Percentiles rank a stretch among this genome's conserved stretches.
Conservation (phyloP, 495 filamentous ascomycete genomes). For the Pyrenopolyporus hunteri region DNA sequence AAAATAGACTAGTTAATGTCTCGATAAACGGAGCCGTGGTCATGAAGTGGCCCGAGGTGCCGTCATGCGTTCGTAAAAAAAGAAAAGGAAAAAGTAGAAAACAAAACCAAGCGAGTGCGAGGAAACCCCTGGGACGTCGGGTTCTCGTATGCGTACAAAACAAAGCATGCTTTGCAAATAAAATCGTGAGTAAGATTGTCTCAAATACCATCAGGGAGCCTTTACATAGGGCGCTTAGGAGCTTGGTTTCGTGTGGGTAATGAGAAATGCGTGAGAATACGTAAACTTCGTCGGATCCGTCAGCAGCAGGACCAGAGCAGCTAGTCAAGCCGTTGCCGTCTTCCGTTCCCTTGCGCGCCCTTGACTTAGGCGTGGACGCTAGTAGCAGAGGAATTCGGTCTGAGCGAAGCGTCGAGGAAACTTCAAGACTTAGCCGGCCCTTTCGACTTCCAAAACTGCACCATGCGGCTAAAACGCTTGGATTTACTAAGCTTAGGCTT, state of each 20-base stretch:
- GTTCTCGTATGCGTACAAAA: slow-evolving; percentile 33
- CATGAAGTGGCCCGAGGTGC: slow-evolving; percentile 35
- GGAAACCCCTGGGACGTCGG: slow-evolving; percentile 19
- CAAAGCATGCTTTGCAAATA: slow-evolving; percentile 18
- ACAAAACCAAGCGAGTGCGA: slow-evolving; percentile 29
- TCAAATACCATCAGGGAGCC: slow-evolving; percentile 22
- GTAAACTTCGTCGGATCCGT: slow-evolving; percentile 30
- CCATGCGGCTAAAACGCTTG: slow-evolving; percentile 76
- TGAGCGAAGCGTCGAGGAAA: neutral
- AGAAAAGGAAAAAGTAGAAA: too few relatives aligned
- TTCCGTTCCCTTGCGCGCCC: neutral
- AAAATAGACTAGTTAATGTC: slow-evolving; percentile 19
- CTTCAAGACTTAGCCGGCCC: slow-evolving; percentile 37
- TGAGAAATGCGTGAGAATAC: slow-evolving; percentile 34
- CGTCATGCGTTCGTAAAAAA: slow-evolving; percentile 51
- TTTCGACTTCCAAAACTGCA: slow-evolving; percentile 81
- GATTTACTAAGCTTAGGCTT: slow-evolving; percentile 70
- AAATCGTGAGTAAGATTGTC: slow-evolving; percentile 28
- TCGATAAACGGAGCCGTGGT: slow-evolving; percentile 29
- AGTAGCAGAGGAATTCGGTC: neutral
- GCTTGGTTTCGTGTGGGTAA: slow-evolving; percentile 17
- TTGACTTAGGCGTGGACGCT: neutral
- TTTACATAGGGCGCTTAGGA: slow-evolving; percentile 3
- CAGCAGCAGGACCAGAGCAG: neutral
- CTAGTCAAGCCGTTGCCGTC: slow-evolving; percentile 1